These are phyloP conservation scores for Dendrobium catenatum DNA, from an alignment of 106 monocot species.

Conservation along the genomic window DNA sequence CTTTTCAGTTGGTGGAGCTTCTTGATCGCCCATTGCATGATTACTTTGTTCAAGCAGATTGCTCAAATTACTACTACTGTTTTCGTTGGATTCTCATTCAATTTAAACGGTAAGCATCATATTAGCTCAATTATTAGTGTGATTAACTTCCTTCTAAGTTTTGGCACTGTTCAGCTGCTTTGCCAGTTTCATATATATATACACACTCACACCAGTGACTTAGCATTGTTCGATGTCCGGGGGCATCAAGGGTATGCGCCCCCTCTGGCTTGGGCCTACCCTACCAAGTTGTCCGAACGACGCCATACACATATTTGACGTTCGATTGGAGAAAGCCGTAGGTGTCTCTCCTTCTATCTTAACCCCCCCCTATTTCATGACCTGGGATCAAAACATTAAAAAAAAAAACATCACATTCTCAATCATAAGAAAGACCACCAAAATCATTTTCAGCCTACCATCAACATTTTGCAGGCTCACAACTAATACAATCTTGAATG, in stretches of 20 bases:
- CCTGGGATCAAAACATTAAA: no score
- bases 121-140: background rate
- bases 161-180: background rate
- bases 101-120: constrained; percentile 62
- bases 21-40: constrained; percentile 75
- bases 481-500: background rate
- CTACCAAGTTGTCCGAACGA: no score
- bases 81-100: constrained; percentile 99
- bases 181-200: background rate
- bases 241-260: no score
- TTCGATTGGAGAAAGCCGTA: no score
- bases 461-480: background rate
- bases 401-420: background rate
- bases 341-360: no score
- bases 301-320: no score
- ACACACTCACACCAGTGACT: no score
- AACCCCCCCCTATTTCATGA: no score
- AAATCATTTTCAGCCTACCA: background rate
- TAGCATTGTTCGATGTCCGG: no score
- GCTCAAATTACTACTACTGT: constrained; percentile 97
- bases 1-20: constrained; percentile 83
- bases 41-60: constrained; percentile 82
- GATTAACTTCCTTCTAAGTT: no score
- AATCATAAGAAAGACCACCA: background rate
- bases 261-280: no score